Evolutionary conservation across 2,329 filamentous ascomycete species (phyloP).

Genomic region (Pezicula neosporulosa): DNA sequence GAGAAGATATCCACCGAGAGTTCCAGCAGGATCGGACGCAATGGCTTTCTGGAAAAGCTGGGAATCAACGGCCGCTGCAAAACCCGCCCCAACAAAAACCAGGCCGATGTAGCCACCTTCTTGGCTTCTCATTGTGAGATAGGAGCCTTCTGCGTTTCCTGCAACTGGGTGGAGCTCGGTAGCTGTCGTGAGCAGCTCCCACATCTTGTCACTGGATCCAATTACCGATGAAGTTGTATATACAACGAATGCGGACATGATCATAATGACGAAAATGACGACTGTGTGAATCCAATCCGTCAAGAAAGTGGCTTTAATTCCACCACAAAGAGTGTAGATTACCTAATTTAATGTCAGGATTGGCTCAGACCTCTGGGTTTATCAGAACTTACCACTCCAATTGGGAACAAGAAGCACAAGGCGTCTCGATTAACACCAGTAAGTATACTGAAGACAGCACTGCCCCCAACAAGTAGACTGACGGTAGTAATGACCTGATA

Average conservation of each 20-base stretch:
- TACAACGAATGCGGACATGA: conserved; percentile 63
- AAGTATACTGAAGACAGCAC: conserved; percentile 64
- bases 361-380: conserved; percentile 24
- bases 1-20: conserved; percentile 73
- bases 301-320: conserved; percentile 79
- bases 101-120: conserved; percentile 73
- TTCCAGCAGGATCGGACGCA: conserved; percentile 75
- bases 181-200: conserved; percentile 68
- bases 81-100: conserved; percentile 79
- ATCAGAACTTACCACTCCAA: conserved; percentile 57
- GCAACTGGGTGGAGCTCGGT: conserved; percentile 65
- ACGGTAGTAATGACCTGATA: conserved; percentile 82
- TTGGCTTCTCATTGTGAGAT: conserved; percentile 76
- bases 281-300: conserved; percentile 80
- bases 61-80: conserved; percentile 32
- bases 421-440: conserved; percentile 74
- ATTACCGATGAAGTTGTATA: conserved; percentile 69
- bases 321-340: conserved; percentile 68
- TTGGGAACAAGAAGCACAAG: conserved; percentile 74
- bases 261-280: conserved; percentile 77
- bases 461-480: conserved; percentile 80
- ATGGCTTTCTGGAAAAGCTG: conserved; percentile 77
- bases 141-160: conserved; percentile 75
- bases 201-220: conserved; percentile 71
- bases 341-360: conserved; percentile 19